These are phyloP conservation scores for Chionographis japonica DNA, from an alignment of 106 monocot species.

Conservation along the genomic window DNA sequence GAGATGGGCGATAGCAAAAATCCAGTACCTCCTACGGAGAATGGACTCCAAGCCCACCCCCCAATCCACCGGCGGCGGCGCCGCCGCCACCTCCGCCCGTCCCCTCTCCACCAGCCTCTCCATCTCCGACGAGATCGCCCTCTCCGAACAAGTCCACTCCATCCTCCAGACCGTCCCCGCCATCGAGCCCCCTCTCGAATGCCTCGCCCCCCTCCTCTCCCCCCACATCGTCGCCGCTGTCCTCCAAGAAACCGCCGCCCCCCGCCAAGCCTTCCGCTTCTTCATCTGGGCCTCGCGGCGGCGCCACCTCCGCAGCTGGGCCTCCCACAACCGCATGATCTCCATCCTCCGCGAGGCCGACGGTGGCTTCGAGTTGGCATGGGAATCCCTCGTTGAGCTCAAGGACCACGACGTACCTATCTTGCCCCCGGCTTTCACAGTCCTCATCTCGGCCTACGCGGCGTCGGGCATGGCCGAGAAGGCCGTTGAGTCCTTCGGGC, in stretches of 20 bases:
- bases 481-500: conserved; percentile 53
- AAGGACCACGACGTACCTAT: background rate
- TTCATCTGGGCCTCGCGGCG: conserved; percentile 50
- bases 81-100: background rate
- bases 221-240: conserved; percentile 36
- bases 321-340: conserved; percentile 40
- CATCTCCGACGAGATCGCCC: conserved; percentile 15
- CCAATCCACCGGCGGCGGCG: background rate
- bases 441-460: conserved; percentile 42
- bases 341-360: conserved; percentile 25
- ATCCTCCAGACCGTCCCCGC: conserved; percentile 44
- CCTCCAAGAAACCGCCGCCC: conserved; percentile 21
- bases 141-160: conserved; percentile 45
- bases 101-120: conserved; percentile 5
- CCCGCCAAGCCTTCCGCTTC: conserved; percentile 41
- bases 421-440: conserved; percentile 31
- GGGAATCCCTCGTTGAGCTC: conserved; percentile 18
- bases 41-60: background rate
- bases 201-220: conserved; percentile 42
- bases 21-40: no score
- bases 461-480: conserved; percentile 23
- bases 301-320: conserved; percentile 33
- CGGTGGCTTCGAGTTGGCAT: conserved; percentile 20
- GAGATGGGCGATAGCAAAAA: conserved; percentile 28
- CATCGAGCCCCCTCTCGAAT: conserved; percentile 40